Evolutionary conservation across 805 yeast species (phyloP).

Genomic region (Maudiozyma pseudohumilis): DNA sequence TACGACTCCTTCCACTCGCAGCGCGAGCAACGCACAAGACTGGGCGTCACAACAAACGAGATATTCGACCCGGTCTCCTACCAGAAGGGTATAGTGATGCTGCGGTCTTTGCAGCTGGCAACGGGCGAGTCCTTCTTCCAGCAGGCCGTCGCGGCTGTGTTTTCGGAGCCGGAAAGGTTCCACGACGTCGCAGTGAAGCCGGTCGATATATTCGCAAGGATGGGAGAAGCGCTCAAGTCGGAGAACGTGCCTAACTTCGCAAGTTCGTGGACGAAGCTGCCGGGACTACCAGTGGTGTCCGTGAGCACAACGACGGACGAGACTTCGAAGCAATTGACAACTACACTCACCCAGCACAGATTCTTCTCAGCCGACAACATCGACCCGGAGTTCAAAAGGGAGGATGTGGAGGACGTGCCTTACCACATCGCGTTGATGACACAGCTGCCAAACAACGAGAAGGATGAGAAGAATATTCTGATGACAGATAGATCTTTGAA

Average conservation of each 20-base stretch:
- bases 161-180: constrained; percentile 8
- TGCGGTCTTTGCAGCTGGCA: constrained; percentile 22
- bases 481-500: constrained; percentile 23
- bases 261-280: constrained; percentile 48
- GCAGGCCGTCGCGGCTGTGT: constrained; percentile 12
- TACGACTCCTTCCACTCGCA: constrained; percentile 7
- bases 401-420: constrained; percentile 44
- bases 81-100: constrained; percentile 24
- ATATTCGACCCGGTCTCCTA: constrained; percentile 26
- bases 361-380: constrained; percentile 15
- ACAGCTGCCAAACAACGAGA: constrained; percentile 10
- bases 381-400: constrained; percentile 12
- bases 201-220: constrained; percentile 21
- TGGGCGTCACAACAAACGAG: constrained; percentile 16
- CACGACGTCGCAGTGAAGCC: constrained; percentile 22
- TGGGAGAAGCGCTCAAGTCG: constrained; percentile 17
- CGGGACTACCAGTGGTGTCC: constrained; percentile 49
- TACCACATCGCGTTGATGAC: constrained; percentile 49
- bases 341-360: constrained; percentile 34
- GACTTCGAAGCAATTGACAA: constrained; percentile 16
- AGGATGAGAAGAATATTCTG: constrained; percentile 16
- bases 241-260: constrained; percentile 21
- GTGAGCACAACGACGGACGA: constrained; percentile 23
- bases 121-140: constrained; percentile 17
- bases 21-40: neutral